Conservation (phyloP, 331 rosid genomes). For the Arachis monticola region DNA sequence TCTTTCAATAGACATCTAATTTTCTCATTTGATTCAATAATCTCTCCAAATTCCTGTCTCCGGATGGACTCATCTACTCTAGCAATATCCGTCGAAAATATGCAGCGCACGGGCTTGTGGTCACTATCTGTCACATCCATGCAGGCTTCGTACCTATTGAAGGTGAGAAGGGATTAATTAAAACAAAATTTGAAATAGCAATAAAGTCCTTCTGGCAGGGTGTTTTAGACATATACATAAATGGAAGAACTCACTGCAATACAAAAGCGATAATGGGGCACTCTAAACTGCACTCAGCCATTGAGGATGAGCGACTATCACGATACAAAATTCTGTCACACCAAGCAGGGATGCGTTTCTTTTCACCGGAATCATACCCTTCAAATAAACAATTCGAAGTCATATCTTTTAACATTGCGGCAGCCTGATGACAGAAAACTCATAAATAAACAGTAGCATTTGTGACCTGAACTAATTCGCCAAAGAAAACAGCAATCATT, state of each 20-base stretch:
- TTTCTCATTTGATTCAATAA: conserved; percentile 71
- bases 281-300: conserved; percentile 75
- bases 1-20: conserved; percentile 60
- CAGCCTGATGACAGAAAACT: conserved; percentile 22
- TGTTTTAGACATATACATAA: conserved; percentile 30
- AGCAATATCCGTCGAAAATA: conserved; percentile 81
- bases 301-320: conserved; percentile 69
- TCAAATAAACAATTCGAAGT: conserved; percentile 41
- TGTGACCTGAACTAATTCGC: conserved; percentile 21
- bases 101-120: conserved; percentile 97
- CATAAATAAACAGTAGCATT: conserved; percentile 30
- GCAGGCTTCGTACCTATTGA: conserved; percentile 87
- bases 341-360: conserved; percentile 99
- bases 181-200: conserved; percentile 29
- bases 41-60: conserved; percentile 90
- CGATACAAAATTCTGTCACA: conserved; percentile 96
- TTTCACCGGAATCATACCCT: conserved; percentile 99
- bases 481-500: conserved; percentile 62
- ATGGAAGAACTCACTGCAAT: conserved; percentile 62
- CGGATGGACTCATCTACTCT: conserved; percentile 90
- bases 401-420: conserved; percentile 34
- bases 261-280: conserved; percentile 80
- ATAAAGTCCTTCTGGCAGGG: conserved; percentile 7
- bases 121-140: conserved; percentile 99
- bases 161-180: conserved; percentile 35